phyloP scores from a whole-genome alignment of 1,139 yeast genomes.

The Saccharomycopsis crataegensis region DNA sequence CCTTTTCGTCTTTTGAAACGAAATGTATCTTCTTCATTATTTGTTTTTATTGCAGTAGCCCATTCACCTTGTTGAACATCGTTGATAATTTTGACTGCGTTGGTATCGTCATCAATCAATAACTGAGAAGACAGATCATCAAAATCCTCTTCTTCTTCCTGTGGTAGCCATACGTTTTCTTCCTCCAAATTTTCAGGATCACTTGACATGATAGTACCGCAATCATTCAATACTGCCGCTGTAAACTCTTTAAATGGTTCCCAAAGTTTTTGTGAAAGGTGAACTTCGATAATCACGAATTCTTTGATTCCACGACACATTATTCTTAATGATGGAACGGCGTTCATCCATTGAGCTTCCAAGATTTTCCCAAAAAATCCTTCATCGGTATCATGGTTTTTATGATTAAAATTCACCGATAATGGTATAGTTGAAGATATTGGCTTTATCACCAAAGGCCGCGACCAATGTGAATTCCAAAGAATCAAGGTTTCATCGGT shows the following conservation, averaged over 20 bases:
- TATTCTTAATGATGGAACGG: background rate
- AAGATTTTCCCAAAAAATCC: background rate
- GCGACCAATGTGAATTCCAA: slow-evolving; percentile 8
- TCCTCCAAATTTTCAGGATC: background rate
- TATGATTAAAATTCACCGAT: background rate
- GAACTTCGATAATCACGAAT: background rate
- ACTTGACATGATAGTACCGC: background rate
- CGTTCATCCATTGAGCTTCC: background rate
- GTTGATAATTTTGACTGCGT: slow-evolving; percentile 9
- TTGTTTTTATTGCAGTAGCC: background rate
- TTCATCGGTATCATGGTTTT: background rate
- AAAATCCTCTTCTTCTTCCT: background rate
- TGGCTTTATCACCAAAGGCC: background rate
- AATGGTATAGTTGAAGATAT: background rate
- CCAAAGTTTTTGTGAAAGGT: background rate
- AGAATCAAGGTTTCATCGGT: slow-evolving; percentile 2
- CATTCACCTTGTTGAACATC: slow-evolving; percentile 14
- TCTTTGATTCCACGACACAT: background rate
- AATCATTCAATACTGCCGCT: background rate
- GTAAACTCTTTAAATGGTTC: background rate
- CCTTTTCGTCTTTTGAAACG: slow-evolving; percentile 5
- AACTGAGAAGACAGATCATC: background rate
- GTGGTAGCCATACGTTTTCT: background rate
- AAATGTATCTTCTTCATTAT: slow-evolving; percentile 15
- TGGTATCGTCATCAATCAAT: slow-evolving; percentile 17